Evolutionary conservation across 495 filamentous ascomycete genomes (phyloP).

Genomic region (Cercophora scortea): DNA sequence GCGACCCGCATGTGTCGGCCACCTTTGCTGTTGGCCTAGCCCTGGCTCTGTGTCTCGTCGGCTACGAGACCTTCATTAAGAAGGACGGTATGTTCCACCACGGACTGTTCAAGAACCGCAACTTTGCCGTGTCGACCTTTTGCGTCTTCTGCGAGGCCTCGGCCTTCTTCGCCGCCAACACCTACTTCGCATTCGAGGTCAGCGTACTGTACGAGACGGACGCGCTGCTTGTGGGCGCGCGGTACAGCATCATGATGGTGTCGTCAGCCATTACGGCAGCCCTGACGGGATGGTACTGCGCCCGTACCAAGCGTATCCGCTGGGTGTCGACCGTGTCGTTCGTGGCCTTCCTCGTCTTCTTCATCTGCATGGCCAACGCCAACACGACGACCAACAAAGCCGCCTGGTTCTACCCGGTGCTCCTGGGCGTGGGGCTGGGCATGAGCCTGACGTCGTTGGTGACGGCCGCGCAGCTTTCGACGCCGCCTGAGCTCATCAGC

Average conservation of each 20-base stretch:
- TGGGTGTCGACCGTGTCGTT: constrained; percentile 17
- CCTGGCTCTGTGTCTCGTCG: constrained; percentile 7
- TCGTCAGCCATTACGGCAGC: constrained; percentile 7
- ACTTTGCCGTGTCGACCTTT: constrained; percentile 21
- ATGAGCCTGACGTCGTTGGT: constrained; percentile 20
- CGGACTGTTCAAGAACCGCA: constrained; percentile 23
- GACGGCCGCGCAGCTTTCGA: constrained; percentile 24
- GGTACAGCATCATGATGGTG: constrained; percentile 21
- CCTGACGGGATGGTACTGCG: constrained; percentile 18
- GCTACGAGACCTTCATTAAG: constrained; percentile 23
- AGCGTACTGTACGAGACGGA: constrained; percentile 22
- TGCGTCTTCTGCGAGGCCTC: constrained; percentile 26
- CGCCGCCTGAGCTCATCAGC: constrained; percentile 25
- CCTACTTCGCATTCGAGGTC: constrained; percentile 29
- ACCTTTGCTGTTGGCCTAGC: constrained; percentile 22
- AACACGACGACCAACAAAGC: constrained; percentile 3
- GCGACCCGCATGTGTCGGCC: constrained; percentile 19
- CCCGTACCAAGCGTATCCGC: constrained; percentile 11
- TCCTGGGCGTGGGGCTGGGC: constrained; percentile 23
- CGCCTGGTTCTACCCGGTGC: constrained; percentile 23
- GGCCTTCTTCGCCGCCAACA: constrained; percentile 29
- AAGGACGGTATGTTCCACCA: constrained; percentile 33
- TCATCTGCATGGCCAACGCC: constrained; percentile 19
- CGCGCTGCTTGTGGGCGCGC: constrained; percentile 12
- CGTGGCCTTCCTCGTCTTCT: constrained; percentile 16